Conservation (phyloP, 768 basidiomycete species). For the Trametes meyenii region DNA sequence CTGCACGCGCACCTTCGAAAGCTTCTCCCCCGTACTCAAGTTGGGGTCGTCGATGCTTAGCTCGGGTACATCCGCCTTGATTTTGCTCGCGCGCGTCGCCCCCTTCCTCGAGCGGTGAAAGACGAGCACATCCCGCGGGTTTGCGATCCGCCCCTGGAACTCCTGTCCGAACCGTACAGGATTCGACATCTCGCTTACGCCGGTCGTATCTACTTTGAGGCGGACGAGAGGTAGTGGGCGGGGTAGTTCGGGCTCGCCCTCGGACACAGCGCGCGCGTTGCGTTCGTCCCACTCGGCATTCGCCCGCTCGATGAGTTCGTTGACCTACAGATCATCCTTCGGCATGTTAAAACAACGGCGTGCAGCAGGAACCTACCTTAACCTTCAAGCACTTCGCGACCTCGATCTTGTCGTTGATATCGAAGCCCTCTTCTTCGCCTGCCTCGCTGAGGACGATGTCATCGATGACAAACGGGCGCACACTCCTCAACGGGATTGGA, state of each 20-base stretch:
- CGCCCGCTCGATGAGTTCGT: slow-evolving; percentile 76
- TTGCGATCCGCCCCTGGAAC: slow-evolving; percentile 88
- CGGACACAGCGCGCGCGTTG: slow-evolving; percentile 59
- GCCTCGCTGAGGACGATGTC: slow-evolving; percentile 75
- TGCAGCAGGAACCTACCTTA: slow-evolving; percentile 53
- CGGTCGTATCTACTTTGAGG: slow-evolving; percentile 91
- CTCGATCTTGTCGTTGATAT: slow-evolving; percentile 79
- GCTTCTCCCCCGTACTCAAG: slow-evolving; percentile 66
- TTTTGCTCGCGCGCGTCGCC: slow-evolving; percentile 53
- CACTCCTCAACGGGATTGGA: slow-evolving; percentile 86
- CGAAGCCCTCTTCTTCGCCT: slow-evolving; percentile 75
- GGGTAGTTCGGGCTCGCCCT: slow-evolving; percentile 62
- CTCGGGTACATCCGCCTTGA: slow-evolving; percentile 76
- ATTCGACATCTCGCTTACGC: slow-evolving; percentile 89
- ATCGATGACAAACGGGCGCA: slow-evolving; percentile 92
- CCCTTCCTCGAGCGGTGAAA: slow-evolving; percentile 84
- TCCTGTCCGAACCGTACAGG: slow-evolving; percentile 97
- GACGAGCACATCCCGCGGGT: slow-evolving; percentile 90
- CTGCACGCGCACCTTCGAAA: slow-evolving; percentile 81
- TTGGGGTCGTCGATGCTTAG: slow-evolving; percentile 79
- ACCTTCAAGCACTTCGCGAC: slow-evolving; percentile 80
- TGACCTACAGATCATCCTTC: slow-evolving; percentile 56
- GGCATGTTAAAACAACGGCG: neutral
- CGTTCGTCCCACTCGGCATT: slow-evolving; percentile 78
- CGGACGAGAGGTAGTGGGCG: slow-evolving; percentile 87